Conservation (phyloP, 177 flowering plant genomes). For the Viscum album region DNA sequence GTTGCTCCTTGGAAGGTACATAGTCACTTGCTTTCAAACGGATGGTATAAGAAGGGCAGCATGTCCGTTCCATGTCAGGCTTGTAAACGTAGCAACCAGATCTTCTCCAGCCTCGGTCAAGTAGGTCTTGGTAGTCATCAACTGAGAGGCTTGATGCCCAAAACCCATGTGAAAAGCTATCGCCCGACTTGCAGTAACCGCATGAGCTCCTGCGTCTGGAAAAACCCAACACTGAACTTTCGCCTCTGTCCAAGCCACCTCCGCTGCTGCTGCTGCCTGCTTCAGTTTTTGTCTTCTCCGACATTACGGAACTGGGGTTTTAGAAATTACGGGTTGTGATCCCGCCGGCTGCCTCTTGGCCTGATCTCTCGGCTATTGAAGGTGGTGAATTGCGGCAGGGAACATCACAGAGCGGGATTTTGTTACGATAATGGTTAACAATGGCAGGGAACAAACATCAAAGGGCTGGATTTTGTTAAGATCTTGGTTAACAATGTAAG, state of each 20-base stretch:
- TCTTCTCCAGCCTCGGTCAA: constrained; percentile 96
- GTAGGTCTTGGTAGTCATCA: constrained; percentile 85
- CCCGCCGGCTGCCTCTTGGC: no score
- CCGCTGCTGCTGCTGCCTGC: constrained; percentile 46
- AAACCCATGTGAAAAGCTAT: constrained; percentile 6
- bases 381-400: no score
- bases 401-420: no score
- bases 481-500: no score
- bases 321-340: no score
- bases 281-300: constrained; percentile 37
- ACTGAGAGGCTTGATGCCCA: constrained; percentile 67
- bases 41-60: constrained; percentile 83
- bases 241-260: constrained; percentile 22
- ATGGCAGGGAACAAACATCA: no score
- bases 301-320: no score
- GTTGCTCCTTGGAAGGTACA: constrained; percentile 74
- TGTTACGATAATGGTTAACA: no score
- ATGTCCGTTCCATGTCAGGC: constrained; percentile 84
- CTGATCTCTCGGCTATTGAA: no score
- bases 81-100: constrained; percentile 72
- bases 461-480: no score
- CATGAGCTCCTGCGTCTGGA: constrained; percentile 51
- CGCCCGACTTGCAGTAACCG: constrained; percentile 66
- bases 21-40: constrained; percentile 62
- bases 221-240: constrained; percentile 43